phyloP scores from a whole-genome alignment of 805 yeast species.

The Candida pseudoglaebosa region DNA sequence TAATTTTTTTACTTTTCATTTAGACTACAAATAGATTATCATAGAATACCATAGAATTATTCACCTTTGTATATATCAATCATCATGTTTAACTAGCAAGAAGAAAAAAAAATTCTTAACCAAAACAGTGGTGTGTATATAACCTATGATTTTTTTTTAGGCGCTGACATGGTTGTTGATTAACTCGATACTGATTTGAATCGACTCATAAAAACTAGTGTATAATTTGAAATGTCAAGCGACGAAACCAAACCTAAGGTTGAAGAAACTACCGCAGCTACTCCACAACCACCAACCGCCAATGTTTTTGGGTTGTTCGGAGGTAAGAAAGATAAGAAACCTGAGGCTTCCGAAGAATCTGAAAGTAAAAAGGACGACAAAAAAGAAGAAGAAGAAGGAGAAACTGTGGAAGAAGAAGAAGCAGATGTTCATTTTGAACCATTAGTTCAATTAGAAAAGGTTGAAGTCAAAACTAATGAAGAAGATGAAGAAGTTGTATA shows the following conservation, averaged over 20 bases:
- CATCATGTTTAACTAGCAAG: not conserved
- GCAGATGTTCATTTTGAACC: slow-evolving; percentile 96
- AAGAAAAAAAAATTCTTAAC: too few species aligned
- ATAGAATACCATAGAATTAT: not conserved
- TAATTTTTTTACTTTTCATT: too few species aligned
- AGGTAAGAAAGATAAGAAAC: slow-evolving; percentile 73
- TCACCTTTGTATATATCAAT: not conserved
- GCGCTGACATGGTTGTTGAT: not conserved
- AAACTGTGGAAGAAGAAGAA: slow-evolving; percentile 55
- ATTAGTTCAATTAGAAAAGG: slow-evolving; percentile 88
- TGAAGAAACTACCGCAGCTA: slow-evolving; percentile 11
- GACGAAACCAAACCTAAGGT: slow-evolving; percentile 16
- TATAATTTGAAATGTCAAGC: slow-evolving; percentile 12
- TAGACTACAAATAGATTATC: not conserved
- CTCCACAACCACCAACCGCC: slow-evolving; percentile 65
- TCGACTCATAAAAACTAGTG: not conserved
- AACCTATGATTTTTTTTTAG: too few species aligned
- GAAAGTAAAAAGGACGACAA: slow-evolving; percentile 32
- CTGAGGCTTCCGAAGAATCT: slow-evolving; percentile 23
- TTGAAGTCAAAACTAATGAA: slow-evolving; percentile 83
- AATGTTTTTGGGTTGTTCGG: slow-evolving; percentile 95
- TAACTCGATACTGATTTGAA: too few species aligned
- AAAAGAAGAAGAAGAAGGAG: slow-evolving; percentile 47
- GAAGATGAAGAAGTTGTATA: slow-evolving; percentile 28
- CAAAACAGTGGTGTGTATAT: not conserved